A percentile compares a stretch with the other conserved stretches of the same genome.
These are phyloP conservation scores for Wickerhamiella kazuoi DNA, from an alignment of 805 yeast species.

Conservation along the genomic window DNA sequence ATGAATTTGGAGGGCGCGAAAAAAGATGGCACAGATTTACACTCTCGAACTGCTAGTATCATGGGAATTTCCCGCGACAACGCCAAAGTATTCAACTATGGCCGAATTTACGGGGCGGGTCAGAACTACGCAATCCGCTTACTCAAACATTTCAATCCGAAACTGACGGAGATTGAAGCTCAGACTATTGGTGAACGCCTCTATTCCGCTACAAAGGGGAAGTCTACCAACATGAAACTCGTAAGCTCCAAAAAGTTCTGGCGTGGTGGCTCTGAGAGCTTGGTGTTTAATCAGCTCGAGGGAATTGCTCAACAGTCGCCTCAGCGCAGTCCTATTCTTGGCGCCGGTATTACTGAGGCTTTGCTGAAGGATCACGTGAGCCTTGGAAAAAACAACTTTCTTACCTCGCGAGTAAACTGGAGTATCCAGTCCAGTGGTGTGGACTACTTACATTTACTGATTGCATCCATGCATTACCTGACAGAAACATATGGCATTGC, in stretches of 20 bases:
- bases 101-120: slow-evolving; percentile 97
- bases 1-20: slow-evolving; percentile 97
- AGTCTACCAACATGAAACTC: slow-evolving; percentile 19
- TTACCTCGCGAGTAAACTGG: slow-evolving; percentile 93
- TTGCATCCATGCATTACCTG: slow-evolving; percentile 77
- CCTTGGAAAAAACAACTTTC: slow-evolving; percentile 32
- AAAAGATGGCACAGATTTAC: slow-evolving; percentile 80
- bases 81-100: slow-evolving; percentile 91
- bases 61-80: slow-evolving; percentile 78
- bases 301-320: slow-evolving; percentile 61
- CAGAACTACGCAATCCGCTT: slow-evolving; percentile 73
- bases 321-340: slow-evolving; percentile 81
- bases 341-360: slow-evolving; percentile 86
- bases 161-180: slow-evolving; percentile 50
- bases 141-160: slow-evolving; percentile 66
- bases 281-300: slow-evolving; percentile 78
- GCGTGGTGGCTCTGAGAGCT: slow-evolving; percentile 85
- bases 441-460: slow-evolving; percentile 72
- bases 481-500: slow-evolving; percentile 42
- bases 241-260: slow-evolving; percentile 19
- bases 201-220: slow-evolving; percentile 74
- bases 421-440: slow-evolving; percentile 97
- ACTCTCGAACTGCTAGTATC: slow-evolving; percentile 81
- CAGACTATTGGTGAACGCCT: slow-evolving; percentile 41
- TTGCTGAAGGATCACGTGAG: slow-evolving; percentile 48